These are phyloP conservation scores for Pichia sp. DNA, from an alignment of 1,139 yeast species.

Conservation along the genomic window DNA sequence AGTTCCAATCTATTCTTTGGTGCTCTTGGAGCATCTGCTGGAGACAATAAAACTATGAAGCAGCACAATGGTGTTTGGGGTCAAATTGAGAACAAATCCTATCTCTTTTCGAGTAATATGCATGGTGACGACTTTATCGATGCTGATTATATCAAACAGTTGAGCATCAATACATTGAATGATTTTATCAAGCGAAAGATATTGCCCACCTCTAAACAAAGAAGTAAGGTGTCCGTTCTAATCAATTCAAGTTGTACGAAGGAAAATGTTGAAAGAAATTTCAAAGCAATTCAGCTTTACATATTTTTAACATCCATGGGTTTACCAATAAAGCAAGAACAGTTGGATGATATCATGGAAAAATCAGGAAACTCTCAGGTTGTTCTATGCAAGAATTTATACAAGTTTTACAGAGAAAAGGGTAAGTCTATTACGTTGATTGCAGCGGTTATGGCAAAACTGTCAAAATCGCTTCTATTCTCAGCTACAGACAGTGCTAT, in stretches of 20 bases:
- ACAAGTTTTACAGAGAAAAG: slow-evolving; percentile 32
- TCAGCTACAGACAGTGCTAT: slow-evolving; percentile 1
- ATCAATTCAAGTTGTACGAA: slow-evolving; percentile 30
- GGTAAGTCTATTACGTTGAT: slow-evolving; percentile 26
- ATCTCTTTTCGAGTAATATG: slow-evolving; percentile 29
- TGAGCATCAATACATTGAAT: slow-evolving; percentile 29
- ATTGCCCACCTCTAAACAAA: slow-evolving; percentile 31
- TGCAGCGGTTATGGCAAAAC: slow-evolving; percentile 18
- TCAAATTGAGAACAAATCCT: slow-evolving; percentile 38
- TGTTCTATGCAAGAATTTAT: slow-evolving; percentile 31
- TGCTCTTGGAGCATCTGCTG: slow-evolving; percentile 26
- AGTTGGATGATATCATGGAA: slow-evolving; percentile 31
- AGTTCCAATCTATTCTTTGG: slow-evolving; percentile 33
- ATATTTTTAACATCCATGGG: slow-evolving; percentile 38
- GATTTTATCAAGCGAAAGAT: slow-evolving; percentile 30
- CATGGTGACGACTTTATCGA: slow-evolving; percentile 33
- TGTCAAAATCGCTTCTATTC: slow-evolving; percentile 10
- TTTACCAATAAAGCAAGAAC: slow-evolving; percentile 33
- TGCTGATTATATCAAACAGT: slow-evolving; percentile 19
- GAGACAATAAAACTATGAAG: slow-evolving; percentile 27
- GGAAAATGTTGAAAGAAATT: slow-evolving; percentile 29
- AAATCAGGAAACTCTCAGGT: slow-evolving; percentile 31
- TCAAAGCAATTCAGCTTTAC: slow-evolving; percentile 33
- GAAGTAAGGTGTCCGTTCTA: slow-evolving; percentile 36
- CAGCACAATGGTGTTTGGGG: slow-evolving; percentile 43